Evolutionary conservation across 805 yeast species (phyloP).

Genomic region (Kregervanrija fluxuum): DNA sequence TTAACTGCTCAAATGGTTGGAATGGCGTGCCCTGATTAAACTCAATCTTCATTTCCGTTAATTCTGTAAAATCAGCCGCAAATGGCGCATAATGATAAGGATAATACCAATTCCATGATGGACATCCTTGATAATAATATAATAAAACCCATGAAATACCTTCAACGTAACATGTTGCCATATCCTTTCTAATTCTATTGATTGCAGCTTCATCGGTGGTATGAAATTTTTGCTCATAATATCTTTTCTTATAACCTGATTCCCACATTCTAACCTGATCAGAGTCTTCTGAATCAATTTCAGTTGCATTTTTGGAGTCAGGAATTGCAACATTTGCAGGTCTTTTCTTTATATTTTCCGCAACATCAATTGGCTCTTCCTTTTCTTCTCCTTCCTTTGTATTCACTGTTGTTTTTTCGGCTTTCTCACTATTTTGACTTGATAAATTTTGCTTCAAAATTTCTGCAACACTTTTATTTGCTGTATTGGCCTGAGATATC

Average conservation of each 20-base stretch:
- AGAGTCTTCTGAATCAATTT: slow-evolving; percentile 34
- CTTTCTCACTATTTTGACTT: slow-evolving; percentile 15
- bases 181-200: slow-evolving; percentile 43
- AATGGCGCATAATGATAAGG: slow-evolving; percentile 98
- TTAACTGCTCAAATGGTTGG: slow-evolving; percentile 84
- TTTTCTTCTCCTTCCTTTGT: slow-evolving; percentile 14
- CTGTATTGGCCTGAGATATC: slow-evolving; percentile 63
- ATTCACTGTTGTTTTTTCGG: slow-evolving; percentile 8
- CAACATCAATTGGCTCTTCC: slow-evolving; percentile 23
- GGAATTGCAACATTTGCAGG: slow-evolving; percentile 12
- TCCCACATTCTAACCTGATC: slow-evolving; percentile 62
- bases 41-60: slow-evolving; percentile 43
- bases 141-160: slow-evolving; percentile 96
- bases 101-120: slow-evolving; percentile 97
- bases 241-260: slow-evolving; percentile 79
- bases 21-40: slow-evolving; percentile 73
- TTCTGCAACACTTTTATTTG: slow-evolving; percentile 64
- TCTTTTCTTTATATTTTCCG: slow-evolving; percentile 9
- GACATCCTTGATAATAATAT: slow-evolving; percentile 96
- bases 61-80: slow-evolving; percentile 71
- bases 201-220: slow-evolving; percentile 48
- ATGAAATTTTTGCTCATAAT: slow-evolving; percentile 70
- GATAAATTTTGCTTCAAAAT: slow-evolving; percentile 37
- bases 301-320: slow-evolving; percentile 3
- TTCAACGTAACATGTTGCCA: slow-evolving; percentile 73